Conservation (phyloP, 192 early-diverging fungal species). For the Coemansia sp. region DNA sequence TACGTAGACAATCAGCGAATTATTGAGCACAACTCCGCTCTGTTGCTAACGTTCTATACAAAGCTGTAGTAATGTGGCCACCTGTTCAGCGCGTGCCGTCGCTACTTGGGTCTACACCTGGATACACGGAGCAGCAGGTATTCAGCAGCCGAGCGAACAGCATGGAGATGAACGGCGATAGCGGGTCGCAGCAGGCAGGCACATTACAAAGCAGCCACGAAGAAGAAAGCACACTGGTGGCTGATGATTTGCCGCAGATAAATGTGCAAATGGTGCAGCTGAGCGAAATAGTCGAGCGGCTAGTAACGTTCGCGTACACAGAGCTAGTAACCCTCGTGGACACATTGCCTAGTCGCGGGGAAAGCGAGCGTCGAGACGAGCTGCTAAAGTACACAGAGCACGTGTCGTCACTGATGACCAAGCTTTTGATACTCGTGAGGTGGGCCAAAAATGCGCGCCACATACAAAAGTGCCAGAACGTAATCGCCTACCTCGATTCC, state of each 20-base stretch:
- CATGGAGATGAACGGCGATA: slow-evolving; percentile 2
- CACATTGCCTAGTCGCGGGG: slow-evolving; percentile 60
- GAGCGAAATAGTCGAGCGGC: slow-evolving; percentile 58
- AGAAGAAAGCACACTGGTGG: not conserved
- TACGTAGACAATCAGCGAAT: no score
- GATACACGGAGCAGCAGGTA: not conserved
- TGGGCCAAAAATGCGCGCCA: slow-evolving; percentile 70
- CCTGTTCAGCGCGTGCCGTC: slow-evolving; percentile 45
- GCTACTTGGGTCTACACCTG: not conserved
- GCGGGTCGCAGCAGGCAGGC: slow-evolving; percentile 1
- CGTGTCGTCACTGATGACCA: slow-evolving; percentile 64
- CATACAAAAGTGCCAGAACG: slow-evolving; percentile 69
- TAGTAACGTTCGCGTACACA: slow-evolving; percentile 64
- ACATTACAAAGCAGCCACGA: not conserved
- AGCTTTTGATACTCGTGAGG: slow-evolving; percentile 71
- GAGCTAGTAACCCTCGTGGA: slow-evolving; percentile 68
- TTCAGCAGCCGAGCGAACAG: slow-evolving; percentile 2
- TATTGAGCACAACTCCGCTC: no score
- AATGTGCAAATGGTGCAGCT: slow-evolving; percentile 64
- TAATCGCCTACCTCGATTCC: slow-evolving; percentile 60
- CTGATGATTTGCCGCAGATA: slow-evolving; percentile 57
- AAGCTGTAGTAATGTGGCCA: slow-evolving; percentile 27
- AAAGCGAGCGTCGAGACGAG: slow-evolving; percentile 58
- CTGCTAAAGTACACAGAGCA: slow-evolving; percentile 65
- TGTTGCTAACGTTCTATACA: no score